A percentile compares a stretch with the other conserved stretches of the same genome.
Conservation (phyloP, 2,329 filamentous ascomycete genomes). For the Scopulariopsis brevicaulis region DNA sequence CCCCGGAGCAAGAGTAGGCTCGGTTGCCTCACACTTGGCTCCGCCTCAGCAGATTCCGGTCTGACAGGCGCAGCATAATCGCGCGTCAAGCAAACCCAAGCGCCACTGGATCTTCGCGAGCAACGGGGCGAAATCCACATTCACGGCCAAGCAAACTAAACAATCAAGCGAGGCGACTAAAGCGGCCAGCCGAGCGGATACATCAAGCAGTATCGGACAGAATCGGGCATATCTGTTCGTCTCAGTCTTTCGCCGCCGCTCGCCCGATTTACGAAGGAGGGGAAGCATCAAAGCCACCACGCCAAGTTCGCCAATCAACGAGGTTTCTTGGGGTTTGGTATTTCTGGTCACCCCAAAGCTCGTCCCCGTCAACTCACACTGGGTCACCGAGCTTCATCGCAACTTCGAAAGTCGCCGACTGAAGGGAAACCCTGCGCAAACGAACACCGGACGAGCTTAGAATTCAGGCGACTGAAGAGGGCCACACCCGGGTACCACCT, state of each 20-base stretch:
- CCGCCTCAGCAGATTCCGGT: background rate
- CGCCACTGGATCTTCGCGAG: background rate
- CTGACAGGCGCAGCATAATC: slow-evolving; percentile 11
- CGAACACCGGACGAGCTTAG: background rate
- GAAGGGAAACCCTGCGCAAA: background rate
- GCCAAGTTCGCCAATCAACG: background rate
- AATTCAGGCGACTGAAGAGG: background rate
- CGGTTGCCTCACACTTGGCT: background rate
- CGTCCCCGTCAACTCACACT: background rate
- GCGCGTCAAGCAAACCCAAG: slow-evolving; percentile 11
- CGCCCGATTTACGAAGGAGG: background rate
- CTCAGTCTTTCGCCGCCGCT: background rate
- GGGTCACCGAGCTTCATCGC: background rate
- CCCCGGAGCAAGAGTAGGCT: background rate
- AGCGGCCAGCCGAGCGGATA: background rate
- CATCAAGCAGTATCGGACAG: background rate
- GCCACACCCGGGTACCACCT: background rate
- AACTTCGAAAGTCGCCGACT: background rate
- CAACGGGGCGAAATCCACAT: background rate
- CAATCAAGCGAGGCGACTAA: background rate
- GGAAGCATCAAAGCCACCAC: background rate
- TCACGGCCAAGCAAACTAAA: background rate
- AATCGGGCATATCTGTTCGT: background rate
- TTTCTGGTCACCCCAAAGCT: background rate
- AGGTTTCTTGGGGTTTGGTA: background rate